Conservation (phyloP, 108 stramenopile genomes). For the Hondaea fermentalgiana region DNA sequence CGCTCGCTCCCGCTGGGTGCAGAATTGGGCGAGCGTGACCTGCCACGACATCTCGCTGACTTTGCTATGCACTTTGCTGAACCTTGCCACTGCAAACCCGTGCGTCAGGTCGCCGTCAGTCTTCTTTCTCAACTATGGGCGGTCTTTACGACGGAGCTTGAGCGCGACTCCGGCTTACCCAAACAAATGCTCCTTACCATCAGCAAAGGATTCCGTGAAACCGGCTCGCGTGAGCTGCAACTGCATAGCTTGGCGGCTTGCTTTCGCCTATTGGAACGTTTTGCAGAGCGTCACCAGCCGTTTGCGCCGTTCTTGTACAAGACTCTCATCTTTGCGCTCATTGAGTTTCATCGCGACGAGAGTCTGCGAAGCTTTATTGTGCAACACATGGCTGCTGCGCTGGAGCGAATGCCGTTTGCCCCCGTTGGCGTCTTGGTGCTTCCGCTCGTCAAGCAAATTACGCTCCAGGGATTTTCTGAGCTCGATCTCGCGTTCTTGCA, state of each 20-base stretch:
- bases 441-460: not conserved
- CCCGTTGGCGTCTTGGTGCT: not conserved
- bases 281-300: not conserved
- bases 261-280: not conserved
- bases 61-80: not conserved
- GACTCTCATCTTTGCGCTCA: constrained; percentile 4
- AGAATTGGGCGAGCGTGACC: not conserved
- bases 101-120: not conserved
- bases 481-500: not conserved
- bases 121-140: not conserved
- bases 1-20: not conserved
- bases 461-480: not conserved
- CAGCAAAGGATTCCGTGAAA: not conserved
- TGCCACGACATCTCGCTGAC: not conserved
- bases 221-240: not conserved
- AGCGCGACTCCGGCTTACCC: not conserved
- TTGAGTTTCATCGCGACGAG: not conserved
- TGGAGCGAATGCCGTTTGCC: not conserved
- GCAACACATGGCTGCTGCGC: not conserved
- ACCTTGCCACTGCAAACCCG: not conserved
- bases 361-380: not conserved
- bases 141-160: not conserved
- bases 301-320: constrained; percentile 10
- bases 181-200: not conserved
- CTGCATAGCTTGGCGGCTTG: not conserved